A percentile compares a stretch with the other conserved stretches of the same genome.
These are phyloP conservation scores for Phytophthora ramorum DNA, from an alignment of 352 stramenopile genomes.

Conservation along the genomic window DNA sequence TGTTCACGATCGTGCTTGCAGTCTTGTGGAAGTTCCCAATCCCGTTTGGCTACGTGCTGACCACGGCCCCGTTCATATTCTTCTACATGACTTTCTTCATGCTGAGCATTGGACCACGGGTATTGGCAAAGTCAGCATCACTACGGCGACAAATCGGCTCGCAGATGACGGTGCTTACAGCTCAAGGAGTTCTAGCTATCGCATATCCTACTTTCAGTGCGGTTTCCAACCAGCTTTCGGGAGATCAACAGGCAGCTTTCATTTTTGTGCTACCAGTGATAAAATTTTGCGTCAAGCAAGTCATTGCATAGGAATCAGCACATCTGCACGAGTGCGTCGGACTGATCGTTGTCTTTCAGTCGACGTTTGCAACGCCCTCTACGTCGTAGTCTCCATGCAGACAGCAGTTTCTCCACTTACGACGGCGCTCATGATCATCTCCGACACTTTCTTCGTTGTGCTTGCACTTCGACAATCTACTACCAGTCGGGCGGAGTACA, in stretches of 20 bases:
- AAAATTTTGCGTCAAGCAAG: conserved; percentile 21
- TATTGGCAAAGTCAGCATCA: not conserved
- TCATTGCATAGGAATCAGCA: conserved; percentile 1
- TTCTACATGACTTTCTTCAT: conserved; percentile 29
- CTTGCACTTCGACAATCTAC: conserved; percentile 8
- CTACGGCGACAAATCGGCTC: conserved; percentile 9
- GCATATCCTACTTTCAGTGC: conserved; percentile 21
- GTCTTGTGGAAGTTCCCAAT: conserved; percentile 25
- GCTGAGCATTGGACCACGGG: conserved; percentile 16
- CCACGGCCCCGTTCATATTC: conserved; percentile 10
- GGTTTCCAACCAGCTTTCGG: conserved; percentile 13
- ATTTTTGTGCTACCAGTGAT: conserved; percentile 8
- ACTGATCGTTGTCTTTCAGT: conserved; percentile 6
- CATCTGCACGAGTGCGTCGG: conserved; percentile 26
- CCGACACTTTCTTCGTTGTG: conserved; percentile 11
- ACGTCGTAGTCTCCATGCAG: conserved; percentile 28
- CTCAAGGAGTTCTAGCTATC: conserved; percentile 11
- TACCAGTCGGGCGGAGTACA: not conserved
- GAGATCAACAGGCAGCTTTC: conserved; percentile 3
- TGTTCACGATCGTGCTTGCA: conserved; percentile 18
- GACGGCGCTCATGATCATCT: conserved; percentile 7
- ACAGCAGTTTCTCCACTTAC: conserved; percentile 14
- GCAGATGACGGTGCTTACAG: conserved; percentile 13
- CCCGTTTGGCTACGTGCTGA: conserved; percentile 29
- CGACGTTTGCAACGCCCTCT: conserved; percentile 37